Conservation (phyloP, 805 yeast species). For the Metschnikowia noctiluminum region DNA sequence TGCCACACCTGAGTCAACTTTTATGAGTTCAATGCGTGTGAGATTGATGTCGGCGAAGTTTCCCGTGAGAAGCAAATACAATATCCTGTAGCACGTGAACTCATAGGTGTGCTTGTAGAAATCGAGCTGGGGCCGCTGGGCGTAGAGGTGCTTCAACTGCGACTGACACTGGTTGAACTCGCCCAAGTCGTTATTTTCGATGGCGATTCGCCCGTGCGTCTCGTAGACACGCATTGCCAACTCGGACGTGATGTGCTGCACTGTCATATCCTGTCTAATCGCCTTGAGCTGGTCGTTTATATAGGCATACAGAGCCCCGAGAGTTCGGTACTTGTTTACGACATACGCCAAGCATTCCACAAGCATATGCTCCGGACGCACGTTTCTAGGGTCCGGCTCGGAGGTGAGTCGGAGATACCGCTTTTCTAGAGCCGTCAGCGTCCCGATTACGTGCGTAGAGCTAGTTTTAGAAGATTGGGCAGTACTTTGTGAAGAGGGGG, state of each 20-base stretch:
- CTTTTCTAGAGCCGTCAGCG: constrained; percentile 66
- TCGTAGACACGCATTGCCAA: constrained; percentile 81
- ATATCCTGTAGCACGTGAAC: constrained; percentile 66
- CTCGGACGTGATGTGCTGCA: constrained; percentile 76
- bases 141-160: constrained; percentile 65
- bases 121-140: constrained; percentile 23
- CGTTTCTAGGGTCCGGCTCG: constrained; percentile 81
- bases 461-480: not conserved
- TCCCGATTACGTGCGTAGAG: constrained; percentile 50
- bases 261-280: constrained; percentile 88
- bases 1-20: constrained; percentile 1
- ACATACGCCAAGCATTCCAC: constrained; percentile 55
- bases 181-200: constrained; percentile 80
- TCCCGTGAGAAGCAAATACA: constrained; percentile 72
- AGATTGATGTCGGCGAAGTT: constrained; percentile 56
- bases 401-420: constrained; percentile 81
- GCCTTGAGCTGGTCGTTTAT: constrained; percentile 89
- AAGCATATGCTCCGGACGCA: constrained; percentile 68
- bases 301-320: constrained; percentile 62
- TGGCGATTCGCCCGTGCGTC: constrained; percentile 81
- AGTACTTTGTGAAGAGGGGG: not conserved
- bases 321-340: constrained; percentile 45
- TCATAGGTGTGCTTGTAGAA: constrained; percentile 36
- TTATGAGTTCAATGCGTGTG: constrained; percentile 20
- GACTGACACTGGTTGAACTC: constrained; percentile 95